Percentiles rank a stretch among this genome's conserved stretches.
These are phyloP conservation scores for Fusarium luffae DNA, from an alignment of 2,329 filamentous ascomycete genomes.

Conservation along the genomic window DNA sequence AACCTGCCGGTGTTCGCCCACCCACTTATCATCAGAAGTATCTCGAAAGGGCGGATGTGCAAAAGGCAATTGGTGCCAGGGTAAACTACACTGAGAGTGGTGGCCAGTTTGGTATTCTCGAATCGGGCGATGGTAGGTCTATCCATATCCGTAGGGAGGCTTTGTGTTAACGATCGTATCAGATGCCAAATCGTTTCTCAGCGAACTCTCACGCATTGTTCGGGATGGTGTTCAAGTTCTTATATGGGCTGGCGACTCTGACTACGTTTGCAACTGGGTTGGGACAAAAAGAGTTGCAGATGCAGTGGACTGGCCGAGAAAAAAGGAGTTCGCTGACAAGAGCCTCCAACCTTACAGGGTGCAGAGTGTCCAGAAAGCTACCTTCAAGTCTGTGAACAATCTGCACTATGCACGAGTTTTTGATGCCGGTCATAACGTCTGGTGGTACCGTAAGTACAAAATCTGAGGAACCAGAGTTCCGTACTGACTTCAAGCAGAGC, in stretches of 20 bases:
- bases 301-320: background rate
- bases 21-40: background rate
- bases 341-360: background rate
- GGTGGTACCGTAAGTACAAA: background rate
- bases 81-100: background rate
- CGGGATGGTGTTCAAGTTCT: background rate
- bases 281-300: background rate
- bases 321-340: background rate
- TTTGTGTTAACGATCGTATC: fast-evolving
- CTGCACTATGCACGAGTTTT: background rate
- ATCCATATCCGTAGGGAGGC: background rate
- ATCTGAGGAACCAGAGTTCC: fast-evolving
- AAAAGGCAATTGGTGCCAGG: background rate
- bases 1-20: no score
- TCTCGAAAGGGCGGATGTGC: background rate
- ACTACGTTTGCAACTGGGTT: background rate
- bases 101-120: background rate
- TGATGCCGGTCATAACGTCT: background rate
- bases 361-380: fast-evolving
- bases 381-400: background rate
- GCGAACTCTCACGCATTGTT: background rate
- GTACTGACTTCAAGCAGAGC: background rate
- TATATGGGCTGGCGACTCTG: background rate
- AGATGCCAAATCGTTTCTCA: background rate
- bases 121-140: background rate